Evolutionary conservation across 768 basidiomycete genomes (phyloP), one percentile per base, ranked within the genome.

Genomic region (Megacollybia marginata): DNA sequence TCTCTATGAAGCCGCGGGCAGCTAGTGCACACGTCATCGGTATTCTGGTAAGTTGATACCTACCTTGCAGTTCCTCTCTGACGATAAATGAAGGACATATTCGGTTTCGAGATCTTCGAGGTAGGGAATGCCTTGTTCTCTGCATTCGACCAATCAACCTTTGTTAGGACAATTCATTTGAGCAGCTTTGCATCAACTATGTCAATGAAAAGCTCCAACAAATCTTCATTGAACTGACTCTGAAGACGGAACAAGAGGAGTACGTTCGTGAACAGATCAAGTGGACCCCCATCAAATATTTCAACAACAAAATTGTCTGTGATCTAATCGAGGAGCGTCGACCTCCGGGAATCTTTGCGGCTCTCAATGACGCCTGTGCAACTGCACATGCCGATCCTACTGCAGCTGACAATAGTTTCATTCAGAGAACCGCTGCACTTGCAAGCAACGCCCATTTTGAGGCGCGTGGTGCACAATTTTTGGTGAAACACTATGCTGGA

Each of bases 141-240:
- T 33, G 12, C 32, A 18, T 13, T 23, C 34, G 47, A 19, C 33
- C 33, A 23, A 6, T 57, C 18, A 34, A 40, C 53, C 10, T 51
- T 49, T 47, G 46, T 33, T 23, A 93, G 87, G 89, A 93, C 65
- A 95, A 95, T 66, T 92, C 91, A 5, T 93, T 94, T 61, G 92
- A 94, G 63, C 93, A 99, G 67, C 82, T 99, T 16, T 99, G 96
- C 72, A 99, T 99, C 77, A 99, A 99, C 73, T 99, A 99, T 60
- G 96, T 98, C 71, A 99, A 99, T 75, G 96, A 99, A 69, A 99
- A 99, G 69, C 78, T 99, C 20, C 95, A 99, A 59, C 95, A 95
- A 63, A 99, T 98, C 61, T 99, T 99, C 71, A 99, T 99, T 60
- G 94, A 99, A 66, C 76, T 99, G 46, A 99, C 96, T 0, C 75